phyloP scores from a whole-genome alignment of 75 land plant species.

The Picea sitchensis region DNA sequence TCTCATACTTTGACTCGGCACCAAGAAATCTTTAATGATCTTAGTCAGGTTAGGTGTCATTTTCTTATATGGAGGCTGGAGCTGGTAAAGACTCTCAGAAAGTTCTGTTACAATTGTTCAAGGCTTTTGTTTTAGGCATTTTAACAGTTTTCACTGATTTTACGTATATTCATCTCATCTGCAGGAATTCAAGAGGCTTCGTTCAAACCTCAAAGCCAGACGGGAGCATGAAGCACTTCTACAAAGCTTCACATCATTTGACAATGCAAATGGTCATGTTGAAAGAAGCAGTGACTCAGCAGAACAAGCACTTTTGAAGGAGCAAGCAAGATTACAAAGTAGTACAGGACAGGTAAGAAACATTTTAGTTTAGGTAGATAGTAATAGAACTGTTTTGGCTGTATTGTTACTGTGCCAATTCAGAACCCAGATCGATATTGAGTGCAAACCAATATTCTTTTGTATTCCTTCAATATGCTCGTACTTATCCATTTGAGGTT shows the following conservation, averaged over 20 bases:
- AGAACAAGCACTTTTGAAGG: constrained; percentile 64
- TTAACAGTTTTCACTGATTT: neutral
- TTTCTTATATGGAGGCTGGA: neutral
- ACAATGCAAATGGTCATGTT: constrained; percentile 47
- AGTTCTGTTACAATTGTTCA: neutral
- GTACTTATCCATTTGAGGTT: neutral
- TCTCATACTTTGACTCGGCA: constrained; percentile 95
- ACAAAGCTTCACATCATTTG: constrained; percentile 63
- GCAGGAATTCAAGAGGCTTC: constrained; percentile 81
- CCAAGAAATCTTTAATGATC: constrained; percentile 79
- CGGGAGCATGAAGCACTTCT: constrained; percentile 83
- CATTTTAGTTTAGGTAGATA: neutral
- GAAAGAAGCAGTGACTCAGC: constrained; percentile 49
- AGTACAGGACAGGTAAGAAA: constrained; percentile 73
- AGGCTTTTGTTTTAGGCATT: neutral
- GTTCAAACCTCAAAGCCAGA: constrained; percentile 69
- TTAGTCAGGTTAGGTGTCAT: constrained; percentile 60
- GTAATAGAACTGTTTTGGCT: too few relatives aligned
- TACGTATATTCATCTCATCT: constrained; percentile 14
- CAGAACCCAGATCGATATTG: too few relatives aligned
- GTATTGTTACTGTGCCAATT: too few relatives aligned
- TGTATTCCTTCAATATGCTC: neutral
- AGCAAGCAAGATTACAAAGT: constrained; percentile 67
- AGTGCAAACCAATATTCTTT: too few relatives aligned
- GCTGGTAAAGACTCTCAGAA: neutral